Conservation (phyloP, 257 asterid species). For the Thymus mandschuricus region DNA sequence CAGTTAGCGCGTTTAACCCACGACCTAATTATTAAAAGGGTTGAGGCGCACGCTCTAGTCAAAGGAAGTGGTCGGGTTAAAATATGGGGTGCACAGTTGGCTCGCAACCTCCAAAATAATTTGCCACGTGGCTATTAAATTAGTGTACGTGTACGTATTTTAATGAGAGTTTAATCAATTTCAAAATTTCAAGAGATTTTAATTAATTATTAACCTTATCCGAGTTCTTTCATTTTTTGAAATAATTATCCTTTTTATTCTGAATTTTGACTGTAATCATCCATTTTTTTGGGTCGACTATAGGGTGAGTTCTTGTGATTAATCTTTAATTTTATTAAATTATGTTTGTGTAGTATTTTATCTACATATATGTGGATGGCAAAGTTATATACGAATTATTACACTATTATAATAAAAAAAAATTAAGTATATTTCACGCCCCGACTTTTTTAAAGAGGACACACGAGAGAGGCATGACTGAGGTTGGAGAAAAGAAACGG, state of each 20-base stretch:
- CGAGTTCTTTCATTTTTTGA: neutral
- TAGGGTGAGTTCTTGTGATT: too few relatives aligned
- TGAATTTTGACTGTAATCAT: neutral
- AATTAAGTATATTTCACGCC: too few relatives aligned
- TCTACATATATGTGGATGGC: too few relatives aligned
- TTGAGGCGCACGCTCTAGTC: constrained; percentile 20
- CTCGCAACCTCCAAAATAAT: constrained; percentile 6
- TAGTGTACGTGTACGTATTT: neutral
- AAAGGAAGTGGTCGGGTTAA: neutral
- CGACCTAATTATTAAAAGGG: too few relatives aligned
- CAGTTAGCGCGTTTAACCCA: constrained; percentile 19
- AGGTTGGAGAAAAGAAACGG: too few relatives aligned
- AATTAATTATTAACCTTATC: neutral
- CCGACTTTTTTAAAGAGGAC: too few relatives aligned
- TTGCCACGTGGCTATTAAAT: constrained; percentile 16
- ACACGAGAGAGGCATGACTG: too few relatives aligned
- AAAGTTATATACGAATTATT: too few relatives aligned
- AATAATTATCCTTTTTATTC: neutral
- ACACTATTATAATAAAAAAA: too few relatives aligned
- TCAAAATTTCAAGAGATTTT: neutral
- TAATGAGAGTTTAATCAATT: too few relatives aligned
- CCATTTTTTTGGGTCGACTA: neutral
- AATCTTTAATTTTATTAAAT: too few relatives aligned
- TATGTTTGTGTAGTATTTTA: too few relatives aligned
- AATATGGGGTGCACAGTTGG: constrained; percentile 13